A percentile compares a stretch with the other conserved stretches of the same genome.
Conservation (phyloP, 768 basidiomycete genomes). For the Hydnum rufescens region DNA sequence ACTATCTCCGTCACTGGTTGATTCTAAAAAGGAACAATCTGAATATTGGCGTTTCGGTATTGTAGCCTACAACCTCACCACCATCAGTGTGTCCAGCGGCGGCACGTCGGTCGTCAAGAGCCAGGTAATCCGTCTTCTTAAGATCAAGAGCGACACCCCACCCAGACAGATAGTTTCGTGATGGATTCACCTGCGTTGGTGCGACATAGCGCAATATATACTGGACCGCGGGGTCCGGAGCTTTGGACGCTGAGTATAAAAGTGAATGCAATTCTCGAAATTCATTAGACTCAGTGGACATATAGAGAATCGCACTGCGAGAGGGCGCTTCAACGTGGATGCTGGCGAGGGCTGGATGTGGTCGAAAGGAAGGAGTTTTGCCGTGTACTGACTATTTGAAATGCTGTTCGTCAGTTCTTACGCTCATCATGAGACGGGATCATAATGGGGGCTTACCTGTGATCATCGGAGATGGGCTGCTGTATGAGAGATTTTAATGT, state of each 20-base stretch:
- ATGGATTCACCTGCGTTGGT: conserved; percentile 14
- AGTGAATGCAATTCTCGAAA: conserved; percentile 53
- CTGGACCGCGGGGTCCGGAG: conserved; percentile 31
- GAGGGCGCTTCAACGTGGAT: conserved; percentile 28
- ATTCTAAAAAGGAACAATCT: not conserved
- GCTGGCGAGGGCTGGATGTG: conserved; percentile 40
- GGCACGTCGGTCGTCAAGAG: conserved; percentile 62
- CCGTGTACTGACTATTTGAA: conserved; percentile 5
- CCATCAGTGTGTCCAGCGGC: conserved; percentile 8
- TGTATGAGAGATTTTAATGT: no score
- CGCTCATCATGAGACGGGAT: not conserved
- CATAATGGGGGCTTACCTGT: no score
- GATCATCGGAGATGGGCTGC: no score
- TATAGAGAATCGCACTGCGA: conserved; percentile 63
- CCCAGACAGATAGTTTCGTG: conserved; percentile 43
- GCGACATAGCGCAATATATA: conserved; percentile 62
- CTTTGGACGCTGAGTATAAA: conserved; percentile 31
- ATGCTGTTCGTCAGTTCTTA: not conserved
- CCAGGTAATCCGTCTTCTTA: conserved; percentile 95
- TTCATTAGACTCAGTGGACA: conserved; percentile 37
- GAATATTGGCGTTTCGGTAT: not conserved
- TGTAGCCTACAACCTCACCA: conserved; percentile 1
- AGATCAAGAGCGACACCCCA: conserved; percentile 85
- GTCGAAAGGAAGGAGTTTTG: conserved; percentile 52
- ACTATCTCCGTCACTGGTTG: not conserved